Evolutionary conservation across 768 basidiomycete species (phyloP).

Genomic region (Mycena crocata): DNA sequence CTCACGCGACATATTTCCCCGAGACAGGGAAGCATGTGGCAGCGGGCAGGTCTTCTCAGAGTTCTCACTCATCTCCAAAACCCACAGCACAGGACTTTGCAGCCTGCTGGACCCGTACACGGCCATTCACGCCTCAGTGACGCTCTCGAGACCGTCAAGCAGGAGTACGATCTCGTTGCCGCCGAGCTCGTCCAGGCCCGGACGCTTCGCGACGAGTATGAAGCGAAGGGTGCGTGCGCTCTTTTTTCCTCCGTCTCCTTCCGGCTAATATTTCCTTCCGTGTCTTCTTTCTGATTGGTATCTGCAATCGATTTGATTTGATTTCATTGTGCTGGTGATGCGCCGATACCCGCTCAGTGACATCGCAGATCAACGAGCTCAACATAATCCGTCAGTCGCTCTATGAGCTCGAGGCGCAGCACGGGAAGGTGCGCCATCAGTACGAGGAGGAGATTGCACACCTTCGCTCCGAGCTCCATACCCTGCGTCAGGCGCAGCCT

Average conservation of each 20-base stretch:
- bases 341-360: no score
- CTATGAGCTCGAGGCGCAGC: constrained; percentile 92
- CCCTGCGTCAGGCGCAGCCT: constrained; percentile 51
- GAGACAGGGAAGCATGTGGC: no score
- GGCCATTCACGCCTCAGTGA: constrained; percentile 71
- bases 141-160: constrained; percentile 81
- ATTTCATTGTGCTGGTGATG: no score
- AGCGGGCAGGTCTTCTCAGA: neutral
- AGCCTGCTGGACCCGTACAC: constrained; percentile 60
- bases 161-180: constrained; percentile 84
- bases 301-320: constrained; percentile 13
- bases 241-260: no score
- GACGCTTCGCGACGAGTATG: constrained; percentile 89
- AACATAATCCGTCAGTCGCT: constrained; percentile 90
- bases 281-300: neutral
- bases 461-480: constrained; percentile 75
- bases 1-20: no score
- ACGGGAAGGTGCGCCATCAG: constrained; percentile 85
- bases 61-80: neutral
- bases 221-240: constrained; percentile 78
- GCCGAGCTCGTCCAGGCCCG: constrained; percentile 76
- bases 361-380: constrained; percentile 88
- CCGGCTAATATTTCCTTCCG: constrained; percentile 9
- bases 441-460: constrained; percentile 88
- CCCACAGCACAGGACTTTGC: constrained; percentile 63